These are phyloP conservation scores for Kwoniella pini DNA, from an alignment of 768 basidiomycete genomes.

Conservation along the genomic window DNA sequence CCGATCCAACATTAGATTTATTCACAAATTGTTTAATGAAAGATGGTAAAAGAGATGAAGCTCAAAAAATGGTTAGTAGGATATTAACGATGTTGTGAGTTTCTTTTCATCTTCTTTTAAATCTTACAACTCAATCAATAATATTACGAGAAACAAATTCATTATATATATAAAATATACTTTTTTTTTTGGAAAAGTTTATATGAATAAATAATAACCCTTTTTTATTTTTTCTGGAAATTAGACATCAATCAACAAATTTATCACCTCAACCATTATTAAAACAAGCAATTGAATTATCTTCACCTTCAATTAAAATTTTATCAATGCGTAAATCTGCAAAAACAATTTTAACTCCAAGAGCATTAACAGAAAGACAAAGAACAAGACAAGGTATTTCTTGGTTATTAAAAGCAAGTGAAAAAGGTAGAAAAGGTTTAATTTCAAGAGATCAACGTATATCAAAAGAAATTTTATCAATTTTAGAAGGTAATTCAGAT, in stretches of 20 bases:
- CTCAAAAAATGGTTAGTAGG: constrained; percentile 37
- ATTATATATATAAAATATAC: too few species aligned
- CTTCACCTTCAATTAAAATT: constrained; percentile 69
- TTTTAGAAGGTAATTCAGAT: constrained; percentile 63
- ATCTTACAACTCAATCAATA: background rate
- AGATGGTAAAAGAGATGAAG: constrained; percentile 51
- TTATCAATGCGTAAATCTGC: constrained; percentile 64
- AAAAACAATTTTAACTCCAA: constrained; percentile 68
- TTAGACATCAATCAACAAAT: constrained; percentile 71
- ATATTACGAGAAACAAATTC: too few species aligned
- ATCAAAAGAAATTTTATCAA: constrained; percentile 73
- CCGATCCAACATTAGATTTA: constrained; percentile 49
- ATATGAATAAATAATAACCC: too few species aligned
- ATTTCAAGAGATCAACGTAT: constrained; percentile 64
- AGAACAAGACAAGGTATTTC: constrained; percentile 68
- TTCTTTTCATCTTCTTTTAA: background rate
- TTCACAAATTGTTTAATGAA: constrained; percentile 54
- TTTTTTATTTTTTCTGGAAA: too few species aligned
- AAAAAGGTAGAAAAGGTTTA: constrained; percentile 62
- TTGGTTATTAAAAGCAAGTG: constrained; percentile 70
- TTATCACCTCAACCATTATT: constrained; percentile 78
- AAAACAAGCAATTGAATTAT: constrained; percentile 67
- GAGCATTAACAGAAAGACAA: constrained; percentile 77
- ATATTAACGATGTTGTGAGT: constrained; percentile 47
- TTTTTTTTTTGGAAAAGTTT: too few species aligned